Base-by-base conservation (phyloP, 805 yeast species). In the Candida palmyrensis region DNA sequence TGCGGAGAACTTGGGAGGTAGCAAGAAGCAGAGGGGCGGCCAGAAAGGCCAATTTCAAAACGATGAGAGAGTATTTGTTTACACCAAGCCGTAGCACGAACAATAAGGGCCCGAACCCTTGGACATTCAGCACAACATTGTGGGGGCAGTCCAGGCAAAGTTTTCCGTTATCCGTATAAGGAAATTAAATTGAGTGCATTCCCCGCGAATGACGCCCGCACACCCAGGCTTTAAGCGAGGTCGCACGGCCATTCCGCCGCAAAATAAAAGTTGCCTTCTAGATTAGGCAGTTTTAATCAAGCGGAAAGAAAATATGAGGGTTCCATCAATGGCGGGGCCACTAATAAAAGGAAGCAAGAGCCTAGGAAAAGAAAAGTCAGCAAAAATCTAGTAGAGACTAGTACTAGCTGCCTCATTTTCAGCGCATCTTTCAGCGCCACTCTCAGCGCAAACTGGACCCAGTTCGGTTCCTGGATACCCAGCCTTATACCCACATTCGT, bases 271-370 rank as follows among this genome's bases (percentile, higher is more conserved):
- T 13, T n/a, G 14, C n/a, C 28, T 25, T 17, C 28, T 25, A n/a
- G 17, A 25, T n/a, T 25, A 25, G 28, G 28, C 28, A 25, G 28
- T 25, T 25, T 25, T 15, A 15, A n/a, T 5, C 10, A 25, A 25
- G 5, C 11, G 28, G 10, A 21, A 21, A 9, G 9, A 21, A 21
- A n/a, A n/a, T n/a, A 21, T 21, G 23, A 21, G 11, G 10, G 10
- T 21, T 21, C 9, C 9, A 9, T 21, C 9, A 9, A 21, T 21
- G 9, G 23, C 23, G n/a, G n/a, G n/a, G n/a, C n/a, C n/a, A n/a
- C n/a, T n/a, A n/a, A 21, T 21, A 11, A 21, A 11, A 21, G 11
- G 11, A 21, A 9, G 9, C 10, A 11, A 11, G 23, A 21, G 23
- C 9, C 9, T 9, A 21, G 11, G 9, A 21, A 21, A 21, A 21